Evolutionary conservation across 2,329 filamentous ascomycete species (phyloP).

Genomic region (Amesomyces nigricolor): DNA sequence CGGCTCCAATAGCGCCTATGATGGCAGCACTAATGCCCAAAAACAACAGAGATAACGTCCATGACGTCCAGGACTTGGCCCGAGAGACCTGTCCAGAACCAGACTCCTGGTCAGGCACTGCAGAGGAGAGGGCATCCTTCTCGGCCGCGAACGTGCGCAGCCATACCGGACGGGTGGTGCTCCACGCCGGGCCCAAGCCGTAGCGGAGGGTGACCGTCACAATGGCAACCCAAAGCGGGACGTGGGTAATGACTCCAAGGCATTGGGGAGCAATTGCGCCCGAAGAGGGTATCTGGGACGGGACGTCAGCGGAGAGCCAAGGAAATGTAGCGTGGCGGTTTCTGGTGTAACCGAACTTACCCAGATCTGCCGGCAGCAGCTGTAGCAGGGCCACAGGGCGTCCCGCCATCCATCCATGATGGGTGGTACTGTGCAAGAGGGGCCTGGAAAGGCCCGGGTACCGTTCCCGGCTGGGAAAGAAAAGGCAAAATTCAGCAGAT

Average conservation of each 20-base stretch:
- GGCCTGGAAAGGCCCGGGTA: neutral
- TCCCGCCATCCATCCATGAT: constrained; percentile 17
- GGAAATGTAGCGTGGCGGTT: neutral
- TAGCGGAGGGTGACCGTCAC: constrained; percentile 31
- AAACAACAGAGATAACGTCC: constrained; percentile 34
- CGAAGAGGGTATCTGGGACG: constrained; percentile 27
- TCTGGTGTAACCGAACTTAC: constrained; percentile 25
- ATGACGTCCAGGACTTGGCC: constrained; percentile 22
- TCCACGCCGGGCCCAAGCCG: constrained; percentile 29
- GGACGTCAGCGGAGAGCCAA: constrained; percentile 7
- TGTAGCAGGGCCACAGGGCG: constrained; percentile 29
- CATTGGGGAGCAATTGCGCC: constrained; percentile 31
- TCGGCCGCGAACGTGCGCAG: constrained; percentile 33
- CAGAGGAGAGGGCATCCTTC: constrained; percentile 1
- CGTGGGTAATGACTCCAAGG: constrained; percentile 29
- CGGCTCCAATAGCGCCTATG: constrained; percentile 34
- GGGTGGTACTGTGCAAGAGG: neutral
- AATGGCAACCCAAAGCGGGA: constrained; percentile 31
- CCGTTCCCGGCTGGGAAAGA: neutral
- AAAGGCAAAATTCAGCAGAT: neutral
- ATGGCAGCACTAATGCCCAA: constrained; percentile 10
- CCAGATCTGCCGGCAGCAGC: constrained; percentile 31
- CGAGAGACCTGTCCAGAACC: neutral
- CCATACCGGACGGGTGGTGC: constrained; percentile 31
- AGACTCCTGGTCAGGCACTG: constrained; percentile 10